Conservation (phyloP, 306 rosid genomes). For the Pterocarpus macrocarpus region DNA sequence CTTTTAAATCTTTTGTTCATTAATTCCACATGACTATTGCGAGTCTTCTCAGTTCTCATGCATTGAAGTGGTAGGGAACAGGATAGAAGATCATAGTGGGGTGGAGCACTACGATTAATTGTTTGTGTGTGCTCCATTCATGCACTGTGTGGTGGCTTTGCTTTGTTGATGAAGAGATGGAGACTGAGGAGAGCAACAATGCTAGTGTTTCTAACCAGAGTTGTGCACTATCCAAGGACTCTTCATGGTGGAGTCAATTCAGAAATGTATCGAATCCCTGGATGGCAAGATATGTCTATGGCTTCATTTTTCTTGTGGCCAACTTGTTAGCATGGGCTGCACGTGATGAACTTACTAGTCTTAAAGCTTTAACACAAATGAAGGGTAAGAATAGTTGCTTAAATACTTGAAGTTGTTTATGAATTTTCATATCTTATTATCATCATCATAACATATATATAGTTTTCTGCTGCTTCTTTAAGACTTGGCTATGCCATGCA, state of each 20-base stretch:
- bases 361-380: conserved; percentile 60
- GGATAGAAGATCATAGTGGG: conserved; percentile 27
- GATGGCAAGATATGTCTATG: conserved; percentile 97
- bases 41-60: conserved; percentile 38
- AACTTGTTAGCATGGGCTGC: conserved; percentile 93
- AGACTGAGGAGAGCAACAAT: conserved; percentile 48
- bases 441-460: not conserved
- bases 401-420: not conserved
- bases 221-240: conserved; percentile 35
- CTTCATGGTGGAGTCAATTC: conserved; percentile 77
- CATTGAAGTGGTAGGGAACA: conserved; percentile 35
- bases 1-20: conserved; percentile 17
- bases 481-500: not conserved
- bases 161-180: conserved; percentile 59
- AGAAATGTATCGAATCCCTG: conserved; percentile 85
- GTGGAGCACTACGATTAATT: conserved; percentile 18
- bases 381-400: conserved; percentile 69
- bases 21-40: not conserved
- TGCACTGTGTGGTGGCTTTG: conserved; percentile 39
- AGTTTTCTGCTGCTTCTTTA: not conserved
- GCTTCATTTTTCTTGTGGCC: conserved; percentile 72
- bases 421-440: not conserved
- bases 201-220: conserved; percentile 34
- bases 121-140: not conserved
- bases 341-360: conserved; percentile 75